Conservation (phyloP, 345 rosid species). For the Laguncularia racemosa region DNA sequence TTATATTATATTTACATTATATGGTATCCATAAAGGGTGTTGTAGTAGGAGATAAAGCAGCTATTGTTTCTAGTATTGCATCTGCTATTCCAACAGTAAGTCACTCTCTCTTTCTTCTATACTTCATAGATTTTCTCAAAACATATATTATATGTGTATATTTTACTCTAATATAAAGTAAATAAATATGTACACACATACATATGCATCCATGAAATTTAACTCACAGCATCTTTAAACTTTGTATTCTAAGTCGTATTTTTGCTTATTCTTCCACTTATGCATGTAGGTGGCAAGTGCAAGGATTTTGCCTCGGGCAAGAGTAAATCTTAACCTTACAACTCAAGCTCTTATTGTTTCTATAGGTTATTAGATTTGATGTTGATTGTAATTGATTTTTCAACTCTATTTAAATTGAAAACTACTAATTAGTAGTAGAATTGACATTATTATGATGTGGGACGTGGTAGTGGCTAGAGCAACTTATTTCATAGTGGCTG, state of each 20-base stretch:
- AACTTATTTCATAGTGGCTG: constrained; percentile 87
- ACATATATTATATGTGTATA: too few species aligned
- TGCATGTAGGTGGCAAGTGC: constrained; percentile 48
- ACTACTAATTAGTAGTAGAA: too few species aligned
- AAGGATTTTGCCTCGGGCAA: constrained; percentile 82
- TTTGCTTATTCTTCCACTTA: constrained; percentile 6
- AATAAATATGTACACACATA: too few species aligned
- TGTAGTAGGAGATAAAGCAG: constrained; percentile 83
- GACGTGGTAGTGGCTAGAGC: constrained; percentile 58
- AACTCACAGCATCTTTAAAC: background rate
- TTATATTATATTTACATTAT: background rate
- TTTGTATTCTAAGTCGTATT: background rate
- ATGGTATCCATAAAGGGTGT: constrained; percentile 57
- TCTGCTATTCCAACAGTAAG: constrained; percentile 80
- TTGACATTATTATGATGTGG: too few species aligned
- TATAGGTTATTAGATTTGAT: constrained; percentile 28
- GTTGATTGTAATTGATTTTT: too few species aligned
- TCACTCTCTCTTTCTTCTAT: background rate
- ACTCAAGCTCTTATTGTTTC: constrained; percentile 95
- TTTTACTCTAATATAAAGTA: too few species aligned
- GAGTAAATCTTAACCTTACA: constrained; percentile 73
- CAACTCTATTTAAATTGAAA: too few species aligned
- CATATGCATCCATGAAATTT: too few species aligned
- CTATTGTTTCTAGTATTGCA: constrained; percentile 53
- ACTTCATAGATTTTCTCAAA: background rate